Evolutionary conservation across 805 yeast species (phyloP).

Genomic region (Naumovozyma castellii): DNA sequence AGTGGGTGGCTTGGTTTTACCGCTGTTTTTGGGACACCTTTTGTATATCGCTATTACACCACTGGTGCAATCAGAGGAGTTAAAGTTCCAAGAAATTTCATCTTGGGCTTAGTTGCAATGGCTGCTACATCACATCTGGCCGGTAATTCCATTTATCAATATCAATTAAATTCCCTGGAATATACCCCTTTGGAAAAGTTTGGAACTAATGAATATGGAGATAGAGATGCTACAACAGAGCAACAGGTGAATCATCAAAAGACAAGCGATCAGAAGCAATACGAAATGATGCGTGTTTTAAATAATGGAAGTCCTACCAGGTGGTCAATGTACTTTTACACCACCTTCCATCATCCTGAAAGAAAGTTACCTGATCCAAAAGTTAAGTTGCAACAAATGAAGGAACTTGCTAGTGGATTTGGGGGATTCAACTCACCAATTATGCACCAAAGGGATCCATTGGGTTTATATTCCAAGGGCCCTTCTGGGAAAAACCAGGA

Average conservation of each 20-base stretch:
- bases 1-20: conserved; percentile 37
- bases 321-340: conserved; percentile 46
- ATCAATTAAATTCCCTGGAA: conserved; percentile 22
- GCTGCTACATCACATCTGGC: conserved; percentile 28
- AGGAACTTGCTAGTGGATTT: conserved; percentile 10
- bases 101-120: conserved; percentile 36
- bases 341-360: conserved; percentile 43
- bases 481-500: not conserved
- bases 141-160: conserved; percentile 26
- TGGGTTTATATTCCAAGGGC: conserved; percentile 31
- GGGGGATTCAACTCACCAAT: conserved; percentile 9
- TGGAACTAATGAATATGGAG: conserved; percentile 9
- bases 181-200: conserved; percentile 13
- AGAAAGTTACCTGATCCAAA: conserved; percentile 50
- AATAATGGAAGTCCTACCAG: conserved; percentile 29
- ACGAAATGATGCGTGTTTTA: conserved; percentile 28
- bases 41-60: conserved; percentile 28
- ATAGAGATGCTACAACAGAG: conserved; percentile 6
- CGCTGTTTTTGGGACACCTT: conserved; percentile 37
- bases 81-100: conserved; percentile 34
- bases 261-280: conserved; percentile 20
- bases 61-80: conserved; percentile 31
- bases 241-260: conserved; percentile 1
- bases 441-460: conserved; percentile 32
- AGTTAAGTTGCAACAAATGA: conserved; percentile 26